phyloP scores from a whole-genome alignment of 1,139 yeast genomes.

The Magnusiomyces paraingens region DNA sequence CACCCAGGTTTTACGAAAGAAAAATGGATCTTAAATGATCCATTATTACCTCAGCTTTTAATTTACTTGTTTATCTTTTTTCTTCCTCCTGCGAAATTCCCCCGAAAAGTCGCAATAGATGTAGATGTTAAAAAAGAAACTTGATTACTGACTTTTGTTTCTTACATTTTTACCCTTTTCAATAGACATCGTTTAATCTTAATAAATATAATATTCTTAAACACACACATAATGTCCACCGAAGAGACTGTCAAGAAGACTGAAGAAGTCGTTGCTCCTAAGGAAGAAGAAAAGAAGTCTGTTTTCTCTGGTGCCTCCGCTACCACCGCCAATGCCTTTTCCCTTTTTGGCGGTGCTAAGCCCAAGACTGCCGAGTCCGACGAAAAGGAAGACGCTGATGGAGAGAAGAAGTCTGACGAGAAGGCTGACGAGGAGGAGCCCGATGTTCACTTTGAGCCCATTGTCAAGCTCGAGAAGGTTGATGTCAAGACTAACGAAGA shows the following conservation, averaged over 20 bases:
- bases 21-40: too few relatives aligned
- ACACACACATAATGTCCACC: constrained; percentile 9
- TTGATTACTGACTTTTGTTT: too few relatives aligned
- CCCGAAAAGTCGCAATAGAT: too few relatives aligned
- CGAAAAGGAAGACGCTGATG: constrained; percentile 34
- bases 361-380: constrained; percentile 49
- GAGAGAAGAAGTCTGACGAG: constrained; percentile 29
- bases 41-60: too few relatives aligned
- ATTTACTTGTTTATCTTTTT: too few relatives aligned
- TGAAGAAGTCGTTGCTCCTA: constrained; percentile 18
- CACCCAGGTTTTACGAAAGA: too few relatives aligned
- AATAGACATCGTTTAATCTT: too few relatives aligned
- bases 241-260: constrained; percentile 18
- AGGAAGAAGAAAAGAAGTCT: constrained; percentile 18
- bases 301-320: constrained; percentile 36
- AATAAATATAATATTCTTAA: too few relatives aligned
- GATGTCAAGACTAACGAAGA: constrained; percentile 97
- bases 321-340: constrained; percentile 73
- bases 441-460: constrained; percentile 94
- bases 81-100: too few relatives aligned
- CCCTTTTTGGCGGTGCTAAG: constrained; percentile 87
- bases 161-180: too few relatives aligned
- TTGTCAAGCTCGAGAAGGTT: constrained; percentile 89
- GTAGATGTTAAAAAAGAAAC: too few relatives aligned
- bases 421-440: constrained; percentile 47